phyloP scores from a whole-genome alignment of 139 green algal species.

The Bryopsis sp. region DNA sequence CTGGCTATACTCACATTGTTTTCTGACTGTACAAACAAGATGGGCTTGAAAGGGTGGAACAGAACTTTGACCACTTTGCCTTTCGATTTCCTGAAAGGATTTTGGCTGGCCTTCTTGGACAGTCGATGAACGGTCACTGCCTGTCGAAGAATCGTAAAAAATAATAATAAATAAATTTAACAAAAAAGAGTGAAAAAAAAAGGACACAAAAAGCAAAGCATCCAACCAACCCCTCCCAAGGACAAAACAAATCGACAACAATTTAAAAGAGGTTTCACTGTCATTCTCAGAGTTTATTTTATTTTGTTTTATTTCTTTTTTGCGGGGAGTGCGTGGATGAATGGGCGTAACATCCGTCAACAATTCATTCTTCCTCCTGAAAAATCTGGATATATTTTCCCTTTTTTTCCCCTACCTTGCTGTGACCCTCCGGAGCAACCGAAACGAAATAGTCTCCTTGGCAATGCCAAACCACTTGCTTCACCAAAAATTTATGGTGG shows the following conservation, averaged over 20 bases:
- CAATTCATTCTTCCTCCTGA: too few species aligned
- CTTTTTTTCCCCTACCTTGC: conserved; percentile 37
- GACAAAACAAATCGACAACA: too few species aligned
- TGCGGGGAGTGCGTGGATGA: too few species aligned
- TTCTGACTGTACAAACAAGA: conserved; percentile 91
- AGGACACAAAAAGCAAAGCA: conserved; percentile 19
- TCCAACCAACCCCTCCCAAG: conserved; percentile 11
- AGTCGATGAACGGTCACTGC: conserved; percentile 94
- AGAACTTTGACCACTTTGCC: conserved; percentile 64
- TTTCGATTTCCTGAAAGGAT: conserved; percentile 88
- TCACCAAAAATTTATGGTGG: conserved; percentile 34
- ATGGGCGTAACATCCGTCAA: too few species aligned
- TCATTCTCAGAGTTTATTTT: too few species aligned
- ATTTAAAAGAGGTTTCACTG: too few species aligned
- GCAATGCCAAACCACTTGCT: conserved; percentile 72
- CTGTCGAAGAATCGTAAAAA: conserved; percentile 26
- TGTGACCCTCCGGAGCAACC: conserved; percentile 66
- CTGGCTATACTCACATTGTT: conserved; percentile 45
- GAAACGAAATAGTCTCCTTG: conserved; percentile 88
- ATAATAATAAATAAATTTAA: conserved; percentile 11
- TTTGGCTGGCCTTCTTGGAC: conserved; percentile 63
- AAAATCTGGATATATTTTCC: too few species aligned
- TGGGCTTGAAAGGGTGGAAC: conserved; percentile 90
- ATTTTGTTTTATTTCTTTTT: too few species aligned
- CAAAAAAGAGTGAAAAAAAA: conserved; percentile 6